Evolutionary conservation across 352 stramenopile genomes (phyloP), one percentile per base, ranked within the genome.

Genomic region (Pythium dissimile): DNA sequence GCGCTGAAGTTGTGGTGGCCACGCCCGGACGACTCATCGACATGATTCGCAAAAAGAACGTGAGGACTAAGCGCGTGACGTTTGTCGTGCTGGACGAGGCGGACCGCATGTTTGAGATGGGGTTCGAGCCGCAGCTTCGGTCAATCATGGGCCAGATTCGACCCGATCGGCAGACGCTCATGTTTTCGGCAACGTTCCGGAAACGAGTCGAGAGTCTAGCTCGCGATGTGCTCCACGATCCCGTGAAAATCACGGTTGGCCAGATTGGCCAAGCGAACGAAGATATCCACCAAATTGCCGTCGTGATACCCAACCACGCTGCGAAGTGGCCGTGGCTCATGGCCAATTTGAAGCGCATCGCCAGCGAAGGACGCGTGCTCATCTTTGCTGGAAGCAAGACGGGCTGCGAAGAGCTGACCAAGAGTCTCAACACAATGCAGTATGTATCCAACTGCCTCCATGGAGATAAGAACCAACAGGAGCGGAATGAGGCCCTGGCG

Each of bases 41-140:
- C 52, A 77, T 94, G 74, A 85, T 95, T 11, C 75, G 77, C 23
- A 93, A 92, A 52, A 84, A 85, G 20, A 71, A 67, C 0, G 73
- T 82, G 15, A 70, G 67, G 11, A 90, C 84, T 63, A 70, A 56
- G 8, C 80, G 85, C 2, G 82, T 94, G 34, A 94, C 86, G 5
- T 94, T 89, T 62, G 79, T 94, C n/a, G 86, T 95, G 16, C 70
- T 95, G 10, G 86, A 95, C 52, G 86, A 95, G 70, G 86, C 86
- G 2, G 86, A 95, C 49, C 82, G 86, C 20, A 95, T 95, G 86
- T 94, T 95, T 71, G 86, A 94, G 38, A 89, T 95, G 84, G 86
- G 86, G 0, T 95, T 95, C 60, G 84, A 93, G 57, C 64, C 84
- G 15, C 87, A 96, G 59, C 44, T 94, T 23, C 77, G 79, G 5